Evolutionary conservation across 306 rosid genomes (phyloP).

Genomic region (Acacia acuminata): DNA sequence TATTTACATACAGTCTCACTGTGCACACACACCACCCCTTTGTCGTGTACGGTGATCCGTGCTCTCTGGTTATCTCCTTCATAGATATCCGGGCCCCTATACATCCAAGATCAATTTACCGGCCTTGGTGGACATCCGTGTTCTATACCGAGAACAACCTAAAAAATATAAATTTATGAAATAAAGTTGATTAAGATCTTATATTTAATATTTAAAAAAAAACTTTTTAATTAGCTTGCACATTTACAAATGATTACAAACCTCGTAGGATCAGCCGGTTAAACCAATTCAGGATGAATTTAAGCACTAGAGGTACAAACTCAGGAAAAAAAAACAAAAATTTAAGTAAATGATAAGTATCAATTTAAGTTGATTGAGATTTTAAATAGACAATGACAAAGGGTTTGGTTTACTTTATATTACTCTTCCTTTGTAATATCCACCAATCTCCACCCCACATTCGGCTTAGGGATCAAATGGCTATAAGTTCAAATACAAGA

Average conservation of each 20-base stretch:
- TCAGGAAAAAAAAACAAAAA: neutral
- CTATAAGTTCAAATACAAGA: neutral
- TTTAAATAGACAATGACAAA: neutral
- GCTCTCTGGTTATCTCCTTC: too few relatives aligned
- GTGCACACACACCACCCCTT: too few relatives aligned
- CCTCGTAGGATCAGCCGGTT: neutral
- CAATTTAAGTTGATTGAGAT: neutral
- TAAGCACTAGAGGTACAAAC: neutral
- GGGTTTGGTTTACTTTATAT: neutral
- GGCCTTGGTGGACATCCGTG: too few relatives aligned
- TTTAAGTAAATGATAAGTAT: neutral
- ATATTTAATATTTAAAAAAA: too few relatives aligned
- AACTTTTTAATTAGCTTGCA: too few relatives aligned
- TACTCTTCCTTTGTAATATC: neutral
- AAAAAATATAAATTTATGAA: too few relatives aligned
- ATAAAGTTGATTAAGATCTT: too few relatives aligned
- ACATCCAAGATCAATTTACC: too few relatives aligned
- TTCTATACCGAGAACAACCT: too few relatives aligned
- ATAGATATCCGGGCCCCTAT: too few relatives aligned
- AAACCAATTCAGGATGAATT: neutral
- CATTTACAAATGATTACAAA: neutral
- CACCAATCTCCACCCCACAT: neutral
- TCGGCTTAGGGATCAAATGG: neutral
- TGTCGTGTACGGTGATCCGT: too few relatives aligned
- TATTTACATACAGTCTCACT: too few relatives aligned